A percentile compares a stretch with the other conserved stretches of the same genome.
Evolutionary conservation across 2,329 filamentous ascomycete species (phyloP).

Genomic region (Dactylellina sp.): DNA sequence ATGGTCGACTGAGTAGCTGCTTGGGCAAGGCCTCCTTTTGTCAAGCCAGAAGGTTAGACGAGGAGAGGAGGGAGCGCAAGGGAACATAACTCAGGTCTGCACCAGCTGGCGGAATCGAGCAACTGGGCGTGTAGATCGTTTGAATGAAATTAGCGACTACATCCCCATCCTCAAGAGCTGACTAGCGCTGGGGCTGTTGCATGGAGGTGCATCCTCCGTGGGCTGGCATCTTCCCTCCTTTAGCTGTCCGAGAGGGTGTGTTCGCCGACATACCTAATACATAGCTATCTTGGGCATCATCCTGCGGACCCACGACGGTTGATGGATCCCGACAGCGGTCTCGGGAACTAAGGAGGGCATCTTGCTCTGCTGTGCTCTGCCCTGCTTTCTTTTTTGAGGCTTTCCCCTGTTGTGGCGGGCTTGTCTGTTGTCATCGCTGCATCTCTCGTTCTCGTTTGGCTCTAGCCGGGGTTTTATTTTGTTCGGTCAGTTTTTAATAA

Average conservation of each 20-base stretch:
- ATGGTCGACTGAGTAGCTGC: not conserved
- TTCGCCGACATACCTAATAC: no score
- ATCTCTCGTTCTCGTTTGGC: conserved; percentile 22
- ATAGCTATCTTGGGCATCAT: no score
- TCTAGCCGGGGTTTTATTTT: conserved; percentile 10
- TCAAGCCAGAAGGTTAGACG: conserved; percentile 2
- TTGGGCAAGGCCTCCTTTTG: conserved; percentile 10
- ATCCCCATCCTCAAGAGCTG: no score
- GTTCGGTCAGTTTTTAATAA: not conserved
- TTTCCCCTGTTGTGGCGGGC: conserved; percentile 29
- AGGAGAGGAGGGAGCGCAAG: conserved; percentile 23
- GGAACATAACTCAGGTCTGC: conserved; percentile 6
- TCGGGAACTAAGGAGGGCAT: not conserved
- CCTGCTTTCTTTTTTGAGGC: conserved; percentile 6
- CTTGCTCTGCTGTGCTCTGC: no score
- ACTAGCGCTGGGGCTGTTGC: no score
- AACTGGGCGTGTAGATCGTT: conserved; percentile 39
- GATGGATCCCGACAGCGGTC: no score
- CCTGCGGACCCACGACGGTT: not conserved
- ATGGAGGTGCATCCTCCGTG: not conserved
- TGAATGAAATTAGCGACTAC: conserved; percentile 11
- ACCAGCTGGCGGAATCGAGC: conserved; percentile 12
- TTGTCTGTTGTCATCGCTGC: conserved; percentile 45
- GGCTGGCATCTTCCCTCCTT: no score
- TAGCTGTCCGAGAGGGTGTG: not conserved